Conservation (phyloP, 1,284 basidiomycete species). For the Ganoderma meredithae region DNA sequence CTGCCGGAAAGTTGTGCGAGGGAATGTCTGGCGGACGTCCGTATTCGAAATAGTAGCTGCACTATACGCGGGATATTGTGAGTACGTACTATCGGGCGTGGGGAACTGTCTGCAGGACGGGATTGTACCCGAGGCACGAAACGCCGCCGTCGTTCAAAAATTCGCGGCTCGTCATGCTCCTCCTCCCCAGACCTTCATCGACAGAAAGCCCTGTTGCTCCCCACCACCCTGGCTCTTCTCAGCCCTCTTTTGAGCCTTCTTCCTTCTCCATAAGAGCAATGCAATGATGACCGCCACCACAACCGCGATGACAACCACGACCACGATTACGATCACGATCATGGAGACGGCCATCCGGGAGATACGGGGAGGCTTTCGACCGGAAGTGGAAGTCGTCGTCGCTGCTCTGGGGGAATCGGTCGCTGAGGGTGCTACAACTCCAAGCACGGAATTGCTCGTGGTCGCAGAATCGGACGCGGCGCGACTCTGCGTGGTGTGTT, state of each 20-base stretch:
- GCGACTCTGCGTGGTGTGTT: background rate
- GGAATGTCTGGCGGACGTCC: too few relatives aligned
- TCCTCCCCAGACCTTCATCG: background rate
- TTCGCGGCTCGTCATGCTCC: too few relatives aligned
- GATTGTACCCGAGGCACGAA: too few relatives aligned
- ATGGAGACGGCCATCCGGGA: background rate
- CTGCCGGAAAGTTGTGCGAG: too few relatives aligned
- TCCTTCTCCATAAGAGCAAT: background rate
- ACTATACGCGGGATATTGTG: too few relatives aligned
- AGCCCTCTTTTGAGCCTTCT: background rate
- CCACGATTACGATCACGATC: background rate
- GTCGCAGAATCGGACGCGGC: background rate
- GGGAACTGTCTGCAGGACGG: too few relatives aligned
- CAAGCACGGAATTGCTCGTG: background rate
- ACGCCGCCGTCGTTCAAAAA: too few relatives aligned
- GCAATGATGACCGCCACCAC: background rate
- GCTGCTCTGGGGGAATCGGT: background rate
- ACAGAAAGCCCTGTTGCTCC: background rate
- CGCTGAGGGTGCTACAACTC: background rate
- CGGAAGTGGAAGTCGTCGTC: background rate
- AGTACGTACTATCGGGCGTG: too few relatives aligned
- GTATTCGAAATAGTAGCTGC: too few relatives aligned
- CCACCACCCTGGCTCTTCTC: background rate
- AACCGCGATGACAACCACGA: background rate
- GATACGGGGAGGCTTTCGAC: background rate